Conservation (phyloP, 331 rosid genomes). For the Erythrophleum ivorense region DNA sequence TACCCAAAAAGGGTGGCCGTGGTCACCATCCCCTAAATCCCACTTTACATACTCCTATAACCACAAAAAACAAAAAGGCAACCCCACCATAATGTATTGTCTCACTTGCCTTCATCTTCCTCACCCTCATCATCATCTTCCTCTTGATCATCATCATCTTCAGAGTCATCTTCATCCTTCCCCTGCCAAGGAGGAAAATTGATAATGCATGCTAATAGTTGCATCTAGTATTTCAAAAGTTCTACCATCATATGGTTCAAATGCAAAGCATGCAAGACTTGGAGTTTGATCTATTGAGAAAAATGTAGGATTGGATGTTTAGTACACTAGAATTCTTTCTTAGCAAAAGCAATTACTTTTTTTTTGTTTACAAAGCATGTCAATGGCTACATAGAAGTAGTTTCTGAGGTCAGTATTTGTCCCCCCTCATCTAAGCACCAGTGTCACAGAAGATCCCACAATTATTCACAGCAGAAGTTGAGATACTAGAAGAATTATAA, state of each 20-base stretch:
- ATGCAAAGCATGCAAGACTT: not conserved
- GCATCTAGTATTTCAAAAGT: not conserved
- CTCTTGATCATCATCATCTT: conserved; percentile 61
- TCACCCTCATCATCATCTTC: conserved; percentile 63
- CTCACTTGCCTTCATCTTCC: conserved; percentile 63
- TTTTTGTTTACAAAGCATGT: not conserved
- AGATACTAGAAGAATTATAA: not conserved
- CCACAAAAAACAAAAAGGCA: conserved; percentile 34
- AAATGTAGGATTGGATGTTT: not conserved
- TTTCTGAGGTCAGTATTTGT: not conserved
- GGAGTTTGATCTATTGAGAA: not conserved
- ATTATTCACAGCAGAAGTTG: too few species aligned
- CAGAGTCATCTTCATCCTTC: conserved; percentile 70
- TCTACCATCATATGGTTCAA: conserved; percentile 7
- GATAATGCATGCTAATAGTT: not conserved
- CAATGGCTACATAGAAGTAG: not conserved
- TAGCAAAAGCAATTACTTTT: not conserved
- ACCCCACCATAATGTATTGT: conserved; percentile 1
- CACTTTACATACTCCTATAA: conserved; percentile 61
- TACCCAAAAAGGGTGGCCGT: conserved; percentile 26
- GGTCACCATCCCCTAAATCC: conserved; percentile 45
- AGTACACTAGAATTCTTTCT: not conserved
- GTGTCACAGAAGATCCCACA: not conserved
- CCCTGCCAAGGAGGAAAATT: conserved; percentile 50
- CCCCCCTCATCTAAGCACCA: not conserved